Evolutionary conservation across 345 rosid species (phyloP).

Genomic region (Orychophragmus violaceus): DNA sequence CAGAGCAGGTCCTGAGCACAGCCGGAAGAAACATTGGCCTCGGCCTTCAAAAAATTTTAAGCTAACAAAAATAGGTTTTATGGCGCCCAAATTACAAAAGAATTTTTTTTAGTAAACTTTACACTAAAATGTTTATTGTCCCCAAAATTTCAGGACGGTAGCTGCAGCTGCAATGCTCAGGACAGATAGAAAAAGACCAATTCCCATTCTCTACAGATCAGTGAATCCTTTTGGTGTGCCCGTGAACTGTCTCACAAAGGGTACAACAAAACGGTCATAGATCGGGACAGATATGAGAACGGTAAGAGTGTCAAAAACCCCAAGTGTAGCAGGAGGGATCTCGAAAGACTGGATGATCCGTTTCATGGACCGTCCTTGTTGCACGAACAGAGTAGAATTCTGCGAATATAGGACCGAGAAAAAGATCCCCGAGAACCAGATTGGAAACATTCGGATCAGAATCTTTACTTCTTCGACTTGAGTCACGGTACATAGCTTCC

Average conservation of each 20-base stretch:
- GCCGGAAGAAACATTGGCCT: too few relatives aligned
- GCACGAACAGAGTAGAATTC: slow-evolving; percentile 77
- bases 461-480: slow-evolving; percentile 89
- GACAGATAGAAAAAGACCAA: slow-evolving; percentile 62
- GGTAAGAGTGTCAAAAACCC: slow-evolving; percentile 53
- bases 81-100: too few relatives aligned
- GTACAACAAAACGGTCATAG: slow-evolving; percentile 63
- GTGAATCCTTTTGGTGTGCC: slow-evolving; percentile 73
- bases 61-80: too few relatives aligned
- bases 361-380: slow-evolving; percentile 81
- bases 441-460: slow-evolving; percentile 77
- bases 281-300: slow-evolving; percentile 76
- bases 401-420: slow-evolving; percentile 63
- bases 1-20: too few relatives aligned
- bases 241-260: slow-evolving; percentile 62
- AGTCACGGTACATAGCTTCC: slow-evolving; percentile 75
- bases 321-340: slow-evolving; percentile 74
- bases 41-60: too few relatives aligned
- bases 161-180: slow-evolving; percentile 71
- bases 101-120: too few relatives aligned
- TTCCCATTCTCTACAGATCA: slow-evolving; percentile 78
- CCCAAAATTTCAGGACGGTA: too few relatives aligned
- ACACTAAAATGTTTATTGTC: too few relatives aligned
- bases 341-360: slow-evolving; percentile 53
- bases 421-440: slow-evolving; percentile 78